Conservation (phyloP, 2,329 filamentous ascomycete species). For the Sporothrix schenckii region DNA sequence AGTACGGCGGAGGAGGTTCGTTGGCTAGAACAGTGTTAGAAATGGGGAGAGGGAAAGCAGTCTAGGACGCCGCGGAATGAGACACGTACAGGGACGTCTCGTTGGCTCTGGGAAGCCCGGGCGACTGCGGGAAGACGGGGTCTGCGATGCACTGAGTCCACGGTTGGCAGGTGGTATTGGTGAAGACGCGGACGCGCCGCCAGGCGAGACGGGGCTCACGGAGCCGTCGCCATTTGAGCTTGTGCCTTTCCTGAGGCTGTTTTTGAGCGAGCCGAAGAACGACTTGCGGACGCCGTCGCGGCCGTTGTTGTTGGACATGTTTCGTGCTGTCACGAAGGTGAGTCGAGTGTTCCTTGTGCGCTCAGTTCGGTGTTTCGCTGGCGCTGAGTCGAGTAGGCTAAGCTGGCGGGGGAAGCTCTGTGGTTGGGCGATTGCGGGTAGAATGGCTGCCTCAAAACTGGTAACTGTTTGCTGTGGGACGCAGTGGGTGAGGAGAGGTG, state of each 20-base stretch:
- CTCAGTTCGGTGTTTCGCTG: not conserved
- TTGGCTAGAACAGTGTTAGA: conserved; percentile 24
- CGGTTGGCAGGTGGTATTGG: not conserved
- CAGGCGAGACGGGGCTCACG: not conserved
- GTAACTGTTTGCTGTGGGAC: not conserved
- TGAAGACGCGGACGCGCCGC: not conserved
- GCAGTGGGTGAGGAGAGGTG: not conserved
- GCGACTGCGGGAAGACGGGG: conserved; percentile 30
- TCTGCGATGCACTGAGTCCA: not conserved
- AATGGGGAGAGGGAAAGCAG: no score
- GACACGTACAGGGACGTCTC: conserved; percentile 35
- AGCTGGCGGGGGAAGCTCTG: not conserved
- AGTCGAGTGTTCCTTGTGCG: not conserved
- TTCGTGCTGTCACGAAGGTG: not conserved
- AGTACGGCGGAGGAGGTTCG: conserved; percentile 45
- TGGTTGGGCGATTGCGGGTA: not conserved
- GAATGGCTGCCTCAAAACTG: not conserved
- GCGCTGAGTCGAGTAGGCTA: no score
- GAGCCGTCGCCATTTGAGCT: not conserved
- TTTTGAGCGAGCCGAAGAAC: conserved; percentile 31
- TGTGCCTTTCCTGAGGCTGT: not conserved
- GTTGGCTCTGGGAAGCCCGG: conserved; percentile 36
- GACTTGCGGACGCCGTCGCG: conserved; percentile 23
- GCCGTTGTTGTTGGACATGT: conserved; percentile 10
- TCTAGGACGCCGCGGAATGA: not conserved